Evolutionary conservation across 805 yeast species (phyloP), one percentile per base, ranked within the genome.

Genomic region (Suhomyces sp.): DNA sequence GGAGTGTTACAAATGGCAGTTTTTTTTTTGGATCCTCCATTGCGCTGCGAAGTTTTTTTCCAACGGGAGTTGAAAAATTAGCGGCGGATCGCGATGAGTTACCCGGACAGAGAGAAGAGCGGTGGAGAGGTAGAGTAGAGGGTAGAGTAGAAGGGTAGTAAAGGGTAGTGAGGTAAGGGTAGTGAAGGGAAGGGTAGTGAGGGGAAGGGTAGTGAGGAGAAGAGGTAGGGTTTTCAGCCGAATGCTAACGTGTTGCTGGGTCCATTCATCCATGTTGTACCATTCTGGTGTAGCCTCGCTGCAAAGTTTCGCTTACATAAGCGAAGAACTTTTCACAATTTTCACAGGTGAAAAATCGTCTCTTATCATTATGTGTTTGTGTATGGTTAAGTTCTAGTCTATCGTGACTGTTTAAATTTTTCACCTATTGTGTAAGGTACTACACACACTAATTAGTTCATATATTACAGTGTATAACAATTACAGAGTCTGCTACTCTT

Each of bases 21-120:
- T 38, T 38, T 38, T 38, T 38, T 38, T 38, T 38, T 38, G 23
- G 42, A 17, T 38, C 42, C 42, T 38, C 24, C 42, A 38, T 38
- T 38, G 42, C 42, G 42, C 42, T 38, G 42, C 42, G 24, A 38
- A 38, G 42, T 8, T 38, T 38, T 38, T 38, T 38, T 38, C 42
- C 42, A 38, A 38, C 42, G 42, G 42, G 24, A 38, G 24, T 38
- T 38, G 42, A 38, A 38, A 38, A 38, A 19, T 38, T 38, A 19
- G 42, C 42, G 42, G 42, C 42, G 9, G 42, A 38, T 36, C 23
- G 42, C 42, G 42, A 38, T 38, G 42, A 38, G 42, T 38, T 38
- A 38, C 42, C 42, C 42, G 42, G 42, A 8, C 42, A 27, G 29
- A 19, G 19, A 19, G 19, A 19, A 19, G 13, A 19, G 13, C 31